Base-by-base conservation (phyloP, 106 monocot genomes). In the Vanilla planifolia region DNA sequence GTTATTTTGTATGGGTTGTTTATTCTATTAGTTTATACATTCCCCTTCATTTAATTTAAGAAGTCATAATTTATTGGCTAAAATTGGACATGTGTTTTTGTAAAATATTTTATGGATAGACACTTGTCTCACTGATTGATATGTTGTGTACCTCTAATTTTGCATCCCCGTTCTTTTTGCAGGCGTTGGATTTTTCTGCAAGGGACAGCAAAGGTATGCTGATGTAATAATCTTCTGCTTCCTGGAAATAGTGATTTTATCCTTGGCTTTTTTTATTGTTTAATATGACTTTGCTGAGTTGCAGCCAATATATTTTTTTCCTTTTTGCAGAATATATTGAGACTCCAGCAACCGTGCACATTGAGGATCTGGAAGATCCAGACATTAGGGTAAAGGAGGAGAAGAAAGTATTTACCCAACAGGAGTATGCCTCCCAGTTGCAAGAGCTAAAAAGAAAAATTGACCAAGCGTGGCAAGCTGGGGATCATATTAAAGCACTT, bases 401-500 rank as follows among this genome's bases (percentile, higher is more conserved):
- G 42, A 70, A 35, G 59, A 76, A 60, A 40, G 62, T 52, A 5
- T 40, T 70, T 19, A 70, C 70, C 4, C 27, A 34, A 2, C 64
- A 70, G 28, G 76, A 76, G 22, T 76, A 70, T 70, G 50, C 42
- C 43, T 70, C 60, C 51, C 59, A 60, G 10, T 53, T 76, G 16
- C 64, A 76, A 45, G 70, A 76, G 60, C 70, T 70, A 26, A 76
- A 76, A 65, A 8, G 26, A 52, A 51, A 76, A 35, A 70, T 76
- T 52, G 40, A 0, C 13, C 76, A 32, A 22, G 58, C 76, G 40
- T 76, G 76, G 76, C 70, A 59, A 24, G 59, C 51, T 44, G 65
- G 65, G 34, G 76, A 70, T 27, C 76, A 60, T 26, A 19, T 70
- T 14, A 70, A 62, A 65, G 68, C 70, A 30, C 48, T 76, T 19